Base-by-base conservation (phyloP, 139 green algal species). In the Tetraselmis chui region DNA sequence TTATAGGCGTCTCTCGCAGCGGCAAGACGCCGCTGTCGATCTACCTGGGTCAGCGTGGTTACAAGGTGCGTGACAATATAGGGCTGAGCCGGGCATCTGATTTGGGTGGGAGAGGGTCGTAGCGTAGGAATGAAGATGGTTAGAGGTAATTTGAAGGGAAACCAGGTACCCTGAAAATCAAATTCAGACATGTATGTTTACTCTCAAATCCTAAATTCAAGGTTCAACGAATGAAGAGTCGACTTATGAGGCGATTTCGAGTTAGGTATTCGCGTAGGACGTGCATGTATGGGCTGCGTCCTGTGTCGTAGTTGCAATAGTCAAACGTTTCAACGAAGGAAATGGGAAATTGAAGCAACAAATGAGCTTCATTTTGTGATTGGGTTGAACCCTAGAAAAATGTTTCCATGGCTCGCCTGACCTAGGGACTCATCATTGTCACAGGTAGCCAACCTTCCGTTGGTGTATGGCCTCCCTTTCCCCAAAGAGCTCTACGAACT, bases 381-480 rank as follows among this genome's bases (percentile, higher is more conserved):
- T n/a, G n/a, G n/a, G n/a, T n/a, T n/a, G n/a, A n/a, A n/a, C n/a
- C n/a, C n/a, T n/a, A n/a, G n/a, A n/a, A n/a, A n/a, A n/a, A n/a
- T n/a, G n/a, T n/a, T n/a, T n/a, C n/a, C n/a, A n/a, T n/a, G n/a
- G n/a, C n/a, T n/a, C n/a, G n/a, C n/a, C n/a, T n/a, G n/a, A n/a
- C n/a, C n/a, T n/a, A n/a, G n/a, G n/a, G n/a, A n/a, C n/a, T n/a
- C n/a, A n/a, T n/a, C n/a, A n/a, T n/a, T n/a, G n/a, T n/a, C n/a
- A n/a, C 83, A 90, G 85, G 89, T 93, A 32, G 89, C 89, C 75
- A 93, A 93, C 83, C 78, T 93, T 28, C 89, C 89, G 29, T 84
- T 93, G 27, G 86, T 93, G 11, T 76, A 76, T 24, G 77, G 82
- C 27, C 30, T 89, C 59, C 83, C 83, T 0, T 67, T 89, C 30